Evolutionary conservation across 2,329 filamentous ascomycete genomes (phyloP), one percentile per base, ranked within the genome.

Genomic region (Fusarium sacchari): DNA sequence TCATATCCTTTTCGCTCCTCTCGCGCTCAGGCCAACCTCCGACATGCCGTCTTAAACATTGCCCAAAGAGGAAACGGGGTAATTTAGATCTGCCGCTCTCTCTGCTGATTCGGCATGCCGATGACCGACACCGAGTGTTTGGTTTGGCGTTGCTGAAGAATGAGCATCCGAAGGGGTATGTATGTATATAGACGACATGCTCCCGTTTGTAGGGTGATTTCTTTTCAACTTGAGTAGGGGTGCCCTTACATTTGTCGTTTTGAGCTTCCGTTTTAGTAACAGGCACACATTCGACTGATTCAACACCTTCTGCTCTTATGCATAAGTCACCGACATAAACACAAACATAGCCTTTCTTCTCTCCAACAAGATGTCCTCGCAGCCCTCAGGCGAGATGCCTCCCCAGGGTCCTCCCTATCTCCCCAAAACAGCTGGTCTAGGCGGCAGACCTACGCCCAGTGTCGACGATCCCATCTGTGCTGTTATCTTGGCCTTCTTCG

Each of bases 381-480:
- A 32, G 32, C 32, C 32, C 32, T 32, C 57, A 36, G 49, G 61
- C 24, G 43, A 37, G 20, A 63, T 63, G 42, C 72, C 71, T 44
- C 70, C 47, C n/a, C 72, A 82, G 71, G 80, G 82, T 7, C 82
- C 83, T 67, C 83, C 83, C 1, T 84, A 84, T 65, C 75, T 78
- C 10, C 84, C 86, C 6, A 78, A 72, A 18, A 81, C 76, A 18
- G 89, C 91, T 46, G 77, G 79, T 22, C 81, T 91, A 24, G 91
- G 92, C 64, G 89, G 90, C 30, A 73, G 82, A 13, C 92, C 93
- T 4, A 87, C 84, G 3, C 78, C 85, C 8, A 70, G 78, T 6
- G 82, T 92, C 71, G 93, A 95, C 79, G 85, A 91, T 13, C 91
- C 92, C 42, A 86, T 94, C 78, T 88, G 85, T 69, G 85, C 87